These are phyloP conservation scores for Phoma sp. DNA, from an alignment of 2,329 filamentous ascomycete species.

Conservation along the genomic window DNA sequence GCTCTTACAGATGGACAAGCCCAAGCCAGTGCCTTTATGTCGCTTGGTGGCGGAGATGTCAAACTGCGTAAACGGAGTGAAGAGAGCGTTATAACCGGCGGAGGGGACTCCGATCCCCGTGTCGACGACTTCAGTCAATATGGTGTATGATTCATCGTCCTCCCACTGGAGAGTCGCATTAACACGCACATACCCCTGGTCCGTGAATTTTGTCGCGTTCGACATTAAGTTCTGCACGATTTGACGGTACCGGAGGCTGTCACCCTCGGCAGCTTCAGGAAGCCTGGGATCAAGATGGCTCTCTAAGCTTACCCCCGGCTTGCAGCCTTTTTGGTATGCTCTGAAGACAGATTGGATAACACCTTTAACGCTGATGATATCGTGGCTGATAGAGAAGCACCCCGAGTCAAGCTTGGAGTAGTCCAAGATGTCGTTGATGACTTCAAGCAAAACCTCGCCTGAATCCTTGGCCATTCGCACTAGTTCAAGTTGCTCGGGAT, in stretches of 20 bases:
- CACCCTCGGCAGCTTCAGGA: slow-evolving; percentile 61
- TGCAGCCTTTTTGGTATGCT: slow-evolving; percentile 57
- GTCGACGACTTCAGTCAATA: slow-evolving; percentile 63
- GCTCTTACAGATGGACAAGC: slow-evolving; percentile 65
- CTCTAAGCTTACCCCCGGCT: slow-evolving; percentile 57
- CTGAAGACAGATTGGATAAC: slow-evolving; percentile 60
- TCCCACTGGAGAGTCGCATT: slow-evolving; percentile 52
- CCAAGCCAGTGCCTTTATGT: slow-evolving; percentile 65
- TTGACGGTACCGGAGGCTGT: slow-evolving; percentile 67
- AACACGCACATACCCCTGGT: slow-evolving; percentile 61
- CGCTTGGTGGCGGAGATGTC: slow-evolving; percentile 61
- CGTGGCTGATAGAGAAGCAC: slow-evolving; percentile 64
- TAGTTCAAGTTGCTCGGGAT: slow-evolving; percentile 63
- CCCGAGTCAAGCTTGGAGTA: slow-evolving; percentile 69
- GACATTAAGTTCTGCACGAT: slow-evolving; percentile 67
- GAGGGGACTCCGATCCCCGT: slow-evolving; percentile 63
- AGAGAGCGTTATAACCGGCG: slow-evolving; percentile 59
- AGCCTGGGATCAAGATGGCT: slow-evolving; percentile 56
- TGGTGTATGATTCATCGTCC: slow-evolving; percentile 53
- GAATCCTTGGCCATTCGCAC: slow-evolving; percentile 67
- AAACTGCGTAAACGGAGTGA: slow-evolving; percentile 64
- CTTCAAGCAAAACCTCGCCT: slow-evolving; percentile 63
- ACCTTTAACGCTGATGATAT: slow-evolving; percentile 58
- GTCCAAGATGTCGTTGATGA: slow-evolving; percentile 73
- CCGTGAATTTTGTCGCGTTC: slow-evolving; percentile 70